Evolutionary conservation across 305 asterid species (phyloP), one percentile per base, ranked within the genome.

Genomic region (Petunia hybrid): DNA sequence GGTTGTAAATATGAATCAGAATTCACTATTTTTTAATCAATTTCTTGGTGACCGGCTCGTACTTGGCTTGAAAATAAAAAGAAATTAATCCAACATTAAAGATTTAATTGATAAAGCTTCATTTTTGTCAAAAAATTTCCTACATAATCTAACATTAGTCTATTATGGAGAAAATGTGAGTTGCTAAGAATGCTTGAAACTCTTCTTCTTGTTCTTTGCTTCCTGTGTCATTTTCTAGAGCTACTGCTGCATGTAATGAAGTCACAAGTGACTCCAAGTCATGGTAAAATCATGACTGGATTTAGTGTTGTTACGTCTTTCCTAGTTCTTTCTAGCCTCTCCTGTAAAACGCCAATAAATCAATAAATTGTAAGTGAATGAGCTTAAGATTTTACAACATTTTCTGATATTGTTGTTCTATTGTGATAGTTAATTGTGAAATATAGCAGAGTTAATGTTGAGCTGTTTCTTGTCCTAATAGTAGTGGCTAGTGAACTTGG

Each of bases 81-180:
- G 40, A 31, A 70, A 31, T 46, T 41, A 70, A 70, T 51, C 77
- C 60, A 12, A 35, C 77, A 70, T 5, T 70, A 42, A 46, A 70
- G 60, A 22, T 46, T 70, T 70, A 42, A 22, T 70, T 70, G 42
- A 31, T 70, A 31, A 70, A 10, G 60, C 46, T 46, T 31, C 77
- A 31, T 31, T 46, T 45, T 31, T 70, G 22, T 60, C 31, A 46
- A 31, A 4, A 8, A 48, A 8, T 70, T 46, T 70, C 41, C 43
- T 70, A 9, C 60, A 70, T 46, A 70, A 70, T 70, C 76, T 39
- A 68, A 68, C 76, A 43, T 68, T 68, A 68, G 76, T 31, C 56
- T 68, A 68, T 43, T 68, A 43, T 70, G 77, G 39, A 70, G 42
- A 10, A 10, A 31, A 45, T 16, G 1, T 3, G 12, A 46, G 42